Evolutionary conservation across 75 land plant species (phyloP), one percentile per base, ranked within the genome.

Genomic region (Pinus albicaulis): DNA sequence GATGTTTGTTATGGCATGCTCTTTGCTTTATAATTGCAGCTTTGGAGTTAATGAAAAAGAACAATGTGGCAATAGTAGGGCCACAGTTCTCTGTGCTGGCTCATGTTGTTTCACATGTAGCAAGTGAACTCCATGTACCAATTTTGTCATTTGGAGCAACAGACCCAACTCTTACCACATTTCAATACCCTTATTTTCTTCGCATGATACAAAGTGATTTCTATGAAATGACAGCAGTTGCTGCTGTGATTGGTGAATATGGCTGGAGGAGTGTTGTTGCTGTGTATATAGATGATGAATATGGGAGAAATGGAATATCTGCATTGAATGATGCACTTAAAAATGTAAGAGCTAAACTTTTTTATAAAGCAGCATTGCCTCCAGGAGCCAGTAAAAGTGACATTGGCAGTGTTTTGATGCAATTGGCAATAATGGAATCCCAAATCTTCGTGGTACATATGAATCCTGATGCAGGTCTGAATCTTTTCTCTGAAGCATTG

Each of bases 221-320:
- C 69, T 83, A 76, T 72, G 94, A 93, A 63, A 93, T 91, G 96
- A 56, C 77, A 76, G 96, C 90, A 72, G 70, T 93, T 55, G 89
- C 92, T 64, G 89, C 85, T 64, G 4, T 93, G n/a, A 79, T 93
- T 15, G 84, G 77, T 2, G 66, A 58, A 12, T 86, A 74, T 79
- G 90, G 82, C 3, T 93, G 93, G 96, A 83, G 84, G 64, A 92
- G 91, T 38, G 87, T 93, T 34, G 82, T 93, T 69, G 92, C 90
- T 11, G 84, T 93, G 15, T 91, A 75, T 82, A 85, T 85, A 19
- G 96, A 93, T 82, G 93, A 93, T 83, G 96, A 93, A 76, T 84
- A 79, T 84, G 96, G 96, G 12, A 82, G 89, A 75, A 81, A 74
- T 86, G 96, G 96, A 56, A 87, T 91, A 53, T 79, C 93, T 34